Evolutionary conservation across 768 basidiomycete species (phyloP), one percentile per base, ranked within the genome.

Genomic region (Lepiota brunneoincarnata): DNA sequence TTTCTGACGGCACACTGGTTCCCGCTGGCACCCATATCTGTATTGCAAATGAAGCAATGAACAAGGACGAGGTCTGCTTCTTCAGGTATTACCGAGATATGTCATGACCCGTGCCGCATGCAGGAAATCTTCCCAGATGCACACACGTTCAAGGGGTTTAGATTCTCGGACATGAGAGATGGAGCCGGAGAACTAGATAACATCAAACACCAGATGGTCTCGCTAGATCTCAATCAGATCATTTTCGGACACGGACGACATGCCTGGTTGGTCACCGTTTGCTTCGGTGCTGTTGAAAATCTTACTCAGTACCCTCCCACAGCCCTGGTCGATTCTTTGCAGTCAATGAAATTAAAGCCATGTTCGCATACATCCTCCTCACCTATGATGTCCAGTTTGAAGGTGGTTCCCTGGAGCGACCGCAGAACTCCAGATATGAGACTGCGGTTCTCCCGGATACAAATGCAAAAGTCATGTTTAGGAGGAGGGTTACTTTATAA

Each of bases 311-410:
- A 18, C 23, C 21, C 15, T 17, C 14, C 11, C 11, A 9, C 28
- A 70, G 70, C 45, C 74, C 76, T 28, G 76, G 75, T 0, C 66
- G 76, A 9, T 75, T 75, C 60, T 72, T 77, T 47, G 73, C 74
- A 1, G 67, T 70, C 2, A 69, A 62, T 43, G 69, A 70, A 45
- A 59, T 74, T 15, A 76, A 78, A 51, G 61, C 69, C 10, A 67
- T 75, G 59, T 61, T 75, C 50, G 60, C 70, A 6, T 63, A 73
- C 45, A 45, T 75, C 14, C 45, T 77, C 1, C 20, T 72, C 48
- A 68, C 70, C 18, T 78, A 74, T 53, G 75, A 78, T 56, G 26
- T 75, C 5, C 69, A 68, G 61, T 28, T 60, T 4, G 45, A 54
- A 26, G 23, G n/a, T 11, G 53, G 53, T 15, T 48, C 45, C 6